Percentiles rank a stretch among this genome's conserved stretches.
Conservation (phyloP, 805 yeast species). For the Teunomyces pallodes region DNA sequence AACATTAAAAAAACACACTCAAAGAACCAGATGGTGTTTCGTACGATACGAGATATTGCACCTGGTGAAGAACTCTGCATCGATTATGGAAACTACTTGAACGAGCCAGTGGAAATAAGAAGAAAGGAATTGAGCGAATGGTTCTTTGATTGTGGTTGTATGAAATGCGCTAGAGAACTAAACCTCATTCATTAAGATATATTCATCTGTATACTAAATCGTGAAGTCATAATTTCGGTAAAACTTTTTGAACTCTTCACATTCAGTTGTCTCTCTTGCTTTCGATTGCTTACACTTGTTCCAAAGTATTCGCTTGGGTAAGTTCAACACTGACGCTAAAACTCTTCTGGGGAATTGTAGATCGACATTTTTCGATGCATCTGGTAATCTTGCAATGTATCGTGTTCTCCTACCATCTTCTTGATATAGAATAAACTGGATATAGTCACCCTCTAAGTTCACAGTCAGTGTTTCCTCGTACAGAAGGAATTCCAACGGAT, state of each 20-base stretch:
- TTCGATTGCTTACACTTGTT: slow-evolving; percentile 66
- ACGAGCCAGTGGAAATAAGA: slow-evolving; percentile 41
- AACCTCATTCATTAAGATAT: background rate
- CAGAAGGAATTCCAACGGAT: slow-evolving; percentile 41
- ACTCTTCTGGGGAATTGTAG: slow-evolving; percentile 84
- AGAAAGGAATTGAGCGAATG: slow-evolving; percentile 46
- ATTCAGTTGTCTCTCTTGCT: slow-evolving; percentile 61
- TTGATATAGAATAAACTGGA: slow-evolving; percentile 30
- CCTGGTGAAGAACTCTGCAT: slow-evolving; percentile 54
- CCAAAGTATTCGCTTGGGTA: slow-evolving; percentile 71
- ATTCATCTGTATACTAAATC: background rate
- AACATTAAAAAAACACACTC: slow-evolving; percentile 47
- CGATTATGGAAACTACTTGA: slow-evolving; percentile 53
- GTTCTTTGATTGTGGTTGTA: slow-evolving; percentile 60
- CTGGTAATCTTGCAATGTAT: slow-evolving; percentile 19
- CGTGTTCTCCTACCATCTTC: slow-evolving; percentile 15
- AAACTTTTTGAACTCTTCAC: slow-evolving; percentile 56
- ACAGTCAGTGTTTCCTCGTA: slow-evolving; percentile 21
- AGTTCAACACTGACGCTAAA: slow-evolving; percentile 58
- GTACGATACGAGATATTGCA: slow-evolving; percentile 36
- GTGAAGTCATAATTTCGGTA: slow-evolving; percentile 58
- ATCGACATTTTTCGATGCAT: slow-evolving; percentile 49
- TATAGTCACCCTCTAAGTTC: slow-evolving; percentile 31
- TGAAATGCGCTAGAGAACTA: slow-evolving; percentile 36
- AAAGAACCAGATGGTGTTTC: slow-evolving; percentile 41